Percentiles rank a stretch among this genome's conserved stretches.
phyloP scores from a whole-genome alignment of 169 alveolate species.

The Cyclospora cayetanensis region DNA sequence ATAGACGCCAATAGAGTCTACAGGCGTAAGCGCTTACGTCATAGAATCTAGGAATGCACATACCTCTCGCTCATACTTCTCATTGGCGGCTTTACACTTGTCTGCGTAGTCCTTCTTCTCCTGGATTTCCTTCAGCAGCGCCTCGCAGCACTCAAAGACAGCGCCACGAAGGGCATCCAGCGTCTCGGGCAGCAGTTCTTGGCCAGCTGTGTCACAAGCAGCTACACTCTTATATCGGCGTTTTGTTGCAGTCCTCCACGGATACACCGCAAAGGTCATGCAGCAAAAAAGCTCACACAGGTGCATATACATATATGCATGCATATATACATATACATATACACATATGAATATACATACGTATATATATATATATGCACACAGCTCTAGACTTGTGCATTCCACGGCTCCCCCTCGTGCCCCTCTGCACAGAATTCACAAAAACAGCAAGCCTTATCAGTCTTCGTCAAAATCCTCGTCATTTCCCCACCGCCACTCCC shows the following conservation, averaged over 20 bases:
- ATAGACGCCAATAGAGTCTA: too few species aligned
- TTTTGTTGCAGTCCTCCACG: too few species aligned
- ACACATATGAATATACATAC: neutral
- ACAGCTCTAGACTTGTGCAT: too few species aligned
- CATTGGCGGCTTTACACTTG: slow-evolving; percentile 74
- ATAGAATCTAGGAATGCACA: too few species aligned
- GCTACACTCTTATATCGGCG: too few species aligned
- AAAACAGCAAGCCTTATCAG: too few species aligned
- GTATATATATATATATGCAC: neutral
- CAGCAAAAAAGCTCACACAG: neutral
- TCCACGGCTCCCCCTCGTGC: too few species aligned
- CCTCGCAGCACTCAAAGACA: slow-evolving; percentile 77
- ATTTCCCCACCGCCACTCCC: neutral
- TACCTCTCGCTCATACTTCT: slow-evolving; percentile 70
- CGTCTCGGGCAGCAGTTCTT: slow-evolving; percentile 52
- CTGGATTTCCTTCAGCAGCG: slow-evolving; percentile 71
- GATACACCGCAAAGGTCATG: neutral
- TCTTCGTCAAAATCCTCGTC: neutral
- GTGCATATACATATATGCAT: neutral
- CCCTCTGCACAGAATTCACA: too few species aligned
- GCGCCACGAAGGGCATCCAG: slow-evolving; percentile 59
- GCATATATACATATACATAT: neutral
- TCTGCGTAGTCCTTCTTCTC: slow-evolving; percentile 77
- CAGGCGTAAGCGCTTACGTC: too few species aligned
- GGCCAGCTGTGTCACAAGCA: neutral